phyloP scores from a whole-genome alignment of 2,329 filamentous ascomycete genomes.

The Aspergillus fijiensis region DNA sequence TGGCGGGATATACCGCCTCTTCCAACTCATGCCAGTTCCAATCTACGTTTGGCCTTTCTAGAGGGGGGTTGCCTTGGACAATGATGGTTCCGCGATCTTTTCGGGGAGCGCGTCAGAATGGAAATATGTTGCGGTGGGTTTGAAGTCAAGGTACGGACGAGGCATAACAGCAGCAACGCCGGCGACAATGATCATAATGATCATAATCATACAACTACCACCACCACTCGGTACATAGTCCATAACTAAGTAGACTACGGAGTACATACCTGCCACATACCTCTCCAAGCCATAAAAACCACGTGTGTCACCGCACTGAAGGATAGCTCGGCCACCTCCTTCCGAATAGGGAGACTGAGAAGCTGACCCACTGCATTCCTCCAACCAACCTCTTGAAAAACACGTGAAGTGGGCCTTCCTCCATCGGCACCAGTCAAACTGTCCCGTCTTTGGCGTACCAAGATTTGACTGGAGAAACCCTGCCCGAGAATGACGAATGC shows the following conservation, averaged over 20 bases:
- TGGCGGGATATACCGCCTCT: neutral
- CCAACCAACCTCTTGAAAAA: slow-evolving; percentile 9
- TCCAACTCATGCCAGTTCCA: neutral
- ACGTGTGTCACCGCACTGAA: neutral
- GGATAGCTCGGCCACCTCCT: slow-evolving; percentile 7
- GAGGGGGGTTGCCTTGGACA: neutral
- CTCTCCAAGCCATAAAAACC: neutral
- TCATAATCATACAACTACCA: too few species aligned
- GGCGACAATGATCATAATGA: too few species aligned
- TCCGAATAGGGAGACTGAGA: slow-evolving; percentile 11
- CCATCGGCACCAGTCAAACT: slow-evolving; percentile 16
- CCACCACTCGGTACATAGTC: neutral
- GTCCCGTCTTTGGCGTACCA: slow-evolving; percentile 23
- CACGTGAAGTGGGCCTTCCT: slow-evolving; percentile 16
- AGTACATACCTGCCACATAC: neutral
- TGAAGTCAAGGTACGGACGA: too few species aligned
- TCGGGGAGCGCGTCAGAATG: neutral
- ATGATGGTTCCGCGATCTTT: neutral
- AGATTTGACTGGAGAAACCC: slow-evolving; percentile 22
- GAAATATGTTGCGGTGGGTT: too few species aligned
- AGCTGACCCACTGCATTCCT: slow-evolving; percentile 1
- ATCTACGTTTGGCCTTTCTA: neutral
- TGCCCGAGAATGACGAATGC: slow-evolving; percentile 14
- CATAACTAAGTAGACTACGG: neutral
- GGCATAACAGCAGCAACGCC: too few species aligned